Conservation (phyloP, 805 yeast genomes). For the Tanozyma kutaoensis region DNA sequence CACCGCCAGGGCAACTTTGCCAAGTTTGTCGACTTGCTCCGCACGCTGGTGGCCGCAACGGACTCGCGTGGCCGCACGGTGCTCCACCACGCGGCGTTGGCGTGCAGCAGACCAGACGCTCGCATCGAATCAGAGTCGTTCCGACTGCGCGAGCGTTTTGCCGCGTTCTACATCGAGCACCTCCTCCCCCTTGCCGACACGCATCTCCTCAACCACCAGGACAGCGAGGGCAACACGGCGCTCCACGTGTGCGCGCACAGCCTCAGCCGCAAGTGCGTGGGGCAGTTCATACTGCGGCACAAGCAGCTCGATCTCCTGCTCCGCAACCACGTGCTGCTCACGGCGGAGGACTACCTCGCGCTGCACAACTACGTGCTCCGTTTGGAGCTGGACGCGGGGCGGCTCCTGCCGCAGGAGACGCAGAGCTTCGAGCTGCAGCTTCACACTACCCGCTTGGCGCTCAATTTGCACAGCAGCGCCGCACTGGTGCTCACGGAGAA, state of each 20-base stretch:
- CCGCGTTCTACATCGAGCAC: slow-evolving; percentile 25
- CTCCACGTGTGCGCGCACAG: slow-evolving; percentile 69
- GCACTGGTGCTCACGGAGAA: slow-evolving; percentile 23
- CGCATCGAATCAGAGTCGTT: slow-evolving; percentile 2
- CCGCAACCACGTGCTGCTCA: slow-evolving; percentile 12
- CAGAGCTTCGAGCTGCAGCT: slow-evolving; percentile 25
- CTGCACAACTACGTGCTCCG: slow-evolving; percentile 14
- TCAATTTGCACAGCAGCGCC: slow-evolving; percentile 18
- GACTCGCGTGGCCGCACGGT: slow-evolving; percentile 28
- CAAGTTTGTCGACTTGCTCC: slow-evolving; percentile 16
- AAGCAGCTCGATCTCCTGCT: slow-evolving; percentile 11
- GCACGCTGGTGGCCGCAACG: slow-evolving; percentile 22
- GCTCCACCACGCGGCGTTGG: slow-evolving; percentile 25
- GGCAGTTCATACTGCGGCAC: slow-evolving; percentile 12
- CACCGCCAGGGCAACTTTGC: slow-evolving; percentile 25
- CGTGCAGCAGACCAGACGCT: too few species aligned
- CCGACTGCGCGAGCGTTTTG: slow-evolving; percentile 21
- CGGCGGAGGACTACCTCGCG: slow-evolving; percentile 15
- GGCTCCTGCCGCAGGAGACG: slow-evolving; percentile 4
- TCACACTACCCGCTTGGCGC: slow-evolving; percentile 19
- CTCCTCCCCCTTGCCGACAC: slow-evolving; percentile 22
- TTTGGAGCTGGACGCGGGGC: too few species aligned
- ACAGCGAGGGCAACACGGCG: slow-evolving; percentile 90
- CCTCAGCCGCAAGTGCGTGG: slow-evolving; percentile 11
- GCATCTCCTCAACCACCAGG: slow-evolving; percentile 71